Base-by-base conservation (phyloP, 306 rosid species). In the Rubus parviflorus region DNA sequence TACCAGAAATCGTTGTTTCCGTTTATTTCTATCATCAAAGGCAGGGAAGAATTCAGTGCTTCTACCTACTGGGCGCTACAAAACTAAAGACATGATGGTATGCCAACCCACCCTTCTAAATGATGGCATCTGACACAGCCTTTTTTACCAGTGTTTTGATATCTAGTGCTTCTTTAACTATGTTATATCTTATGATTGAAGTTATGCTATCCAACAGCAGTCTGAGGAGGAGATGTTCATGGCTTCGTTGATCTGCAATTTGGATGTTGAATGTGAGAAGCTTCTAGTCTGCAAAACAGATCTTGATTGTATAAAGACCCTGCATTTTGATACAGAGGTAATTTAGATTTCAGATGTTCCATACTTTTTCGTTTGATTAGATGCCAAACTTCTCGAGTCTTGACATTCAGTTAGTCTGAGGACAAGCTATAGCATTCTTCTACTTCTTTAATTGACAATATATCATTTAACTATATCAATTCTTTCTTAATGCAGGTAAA, bases 1-100 rank as follows among this genome's bases (percentile, higher is more conserved):
- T 88, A 48, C 97, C 56, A 87, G 98, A 84, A 94, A 94, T 82
- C 98, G 97, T 75, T 89, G 94, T 73, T 94, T 94, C 81, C 97
- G 97, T 51, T 81, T 94, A 77, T 85, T 72, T 84, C 87, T 92
- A 49, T 94, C 98, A 75, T 94, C 98, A 49, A 94, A 94, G 88
- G 97, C 98, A 38, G 98, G 98, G 77, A 94, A 92, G 80, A 86
- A 74, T 77, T 89, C 97, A 35, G 85, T 90, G 81, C 98, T 94
- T 77, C 84, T 90, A 72, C 96, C 96, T 52, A 85, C 94, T 9
- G 84, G 87, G 63, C 87, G 93, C 65, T 87, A 76, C 74, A 87
- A 84, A 81, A 83, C 90, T 70, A 86, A 78, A 80, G 73, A 83
- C 61, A 80, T 85, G 94, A 81, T 87, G 96, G 98, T 94, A 88